Evolutionary conservation across 2,329 filamentous ascomycete genomes (phyloP), one percentile per base, ranked within the genome.

Genomic region (Beauveria sp.): DNA sequence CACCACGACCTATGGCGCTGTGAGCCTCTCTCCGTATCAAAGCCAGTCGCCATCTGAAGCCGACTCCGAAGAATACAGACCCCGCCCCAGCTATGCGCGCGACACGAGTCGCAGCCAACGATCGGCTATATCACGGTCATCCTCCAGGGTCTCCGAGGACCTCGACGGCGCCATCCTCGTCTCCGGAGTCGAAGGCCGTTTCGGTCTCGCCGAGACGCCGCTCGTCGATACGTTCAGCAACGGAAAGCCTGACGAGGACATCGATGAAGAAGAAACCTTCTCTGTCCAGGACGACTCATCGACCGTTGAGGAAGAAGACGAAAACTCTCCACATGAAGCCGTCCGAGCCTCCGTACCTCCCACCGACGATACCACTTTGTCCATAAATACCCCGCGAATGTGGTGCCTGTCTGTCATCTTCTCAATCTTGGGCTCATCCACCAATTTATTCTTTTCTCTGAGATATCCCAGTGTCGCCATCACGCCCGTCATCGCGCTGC

Each of bases 381-480:
- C 90, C 9, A 92, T 95, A 70, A 91, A 90, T 73, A 93, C 90
- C 5, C 90, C 90, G 43, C 89, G 91, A 60, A 95, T 95, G 90
- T 95, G 90, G 91, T 80, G 80, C 38, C 74, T 95, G 20, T 91
- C 90, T n/a, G 81, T 90, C 42, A 71, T 95, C 10, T 95, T 95
- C 73, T 88, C 90, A 9, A 80, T 95, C 43, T 82, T 92, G 45
- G 91, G 91, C 64, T 93, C 90, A 52, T 89, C 89, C 2, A 91
- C 89, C 42, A 95, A 95, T 73, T 77, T 96, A 46, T 95, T 96
- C 77, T 96, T 96, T 78, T 93, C 90, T 42, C 79, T 96, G 71
- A 84, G 91, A 83, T 96, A 95, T 80, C 91, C 91, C 31, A 95
- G 91, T 73, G 90, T 96, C 72, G 89, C 89, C 64, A 93, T 96